These are phyloP conservation scores for Yamadazyma trypodendri DNA, from an alignment of 1,139 yeast species.

Conservation along the genomic window DNA sequence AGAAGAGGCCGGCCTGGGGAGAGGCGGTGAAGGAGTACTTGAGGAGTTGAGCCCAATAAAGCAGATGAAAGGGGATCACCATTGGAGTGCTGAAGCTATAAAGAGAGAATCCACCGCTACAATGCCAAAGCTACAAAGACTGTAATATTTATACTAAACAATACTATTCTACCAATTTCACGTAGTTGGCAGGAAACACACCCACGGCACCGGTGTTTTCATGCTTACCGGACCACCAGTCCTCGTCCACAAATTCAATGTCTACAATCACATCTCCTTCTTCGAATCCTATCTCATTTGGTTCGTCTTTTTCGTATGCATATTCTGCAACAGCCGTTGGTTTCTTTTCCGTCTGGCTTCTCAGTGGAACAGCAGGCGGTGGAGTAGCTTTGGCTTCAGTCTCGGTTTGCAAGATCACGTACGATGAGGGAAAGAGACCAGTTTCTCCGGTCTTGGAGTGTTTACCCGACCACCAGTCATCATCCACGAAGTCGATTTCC, in stretches of 20 bases:
- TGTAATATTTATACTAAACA: not conserved
- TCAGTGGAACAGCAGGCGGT: slow-evolving; percentile 19
- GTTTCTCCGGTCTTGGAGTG: slow-evolving; percentile 56
- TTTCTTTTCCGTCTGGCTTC: slow-evolving; percentile 20
- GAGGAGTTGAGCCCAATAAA: slow-evolving; percentile 5
- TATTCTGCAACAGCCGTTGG: slow-evolving; percentile 75
- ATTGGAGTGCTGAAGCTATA: no score
- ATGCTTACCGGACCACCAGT: slow-evolving; percentile 93
- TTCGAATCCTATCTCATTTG: slow-evolving; percentile 77
- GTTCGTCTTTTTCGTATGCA: slow-evolving; percentile 88
- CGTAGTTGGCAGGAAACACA: slow-evolving; percentile 90
- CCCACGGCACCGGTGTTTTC: slow-evolving; percentile 68
- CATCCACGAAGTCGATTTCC: slow-evolving; percentile 69
- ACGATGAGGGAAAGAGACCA: slow-evolving; percentile 75
- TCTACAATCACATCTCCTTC: slow-evolving; percentile 82
- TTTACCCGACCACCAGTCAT: slow-evolving; percentile 82
- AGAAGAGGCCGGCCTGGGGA: slow-evolving; percentile 64
- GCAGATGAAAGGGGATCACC: no score
- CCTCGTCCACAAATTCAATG: slow-evolving; percentile 87
- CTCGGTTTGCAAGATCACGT: slow-evolving; percentile 47
- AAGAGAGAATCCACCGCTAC: no score
- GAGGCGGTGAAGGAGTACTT: slow-evolving; percentile 54
- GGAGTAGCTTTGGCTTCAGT: slow-evolving; percentile 8
- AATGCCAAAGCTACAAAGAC: not conserved
- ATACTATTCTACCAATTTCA: slow-evolving; percentile 35